Evolutionary conservation across 164 flowering plant genomes (phyloP).

Genomic region (Annona squamosa): DNA sequence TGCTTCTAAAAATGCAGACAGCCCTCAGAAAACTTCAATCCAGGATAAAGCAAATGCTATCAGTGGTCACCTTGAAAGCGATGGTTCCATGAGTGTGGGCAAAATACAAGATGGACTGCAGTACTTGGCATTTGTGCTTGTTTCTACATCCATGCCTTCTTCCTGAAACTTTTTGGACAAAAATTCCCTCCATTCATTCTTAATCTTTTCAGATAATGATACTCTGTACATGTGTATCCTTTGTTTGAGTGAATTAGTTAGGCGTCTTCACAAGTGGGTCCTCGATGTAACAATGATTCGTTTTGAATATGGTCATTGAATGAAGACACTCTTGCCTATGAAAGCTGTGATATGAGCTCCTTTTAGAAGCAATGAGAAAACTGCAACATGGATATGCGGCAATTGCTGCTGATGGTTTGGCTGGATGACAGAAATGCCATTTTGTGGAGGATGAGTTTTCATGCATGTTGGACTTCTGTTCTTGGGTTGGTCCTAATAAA

Average conservation of each 20-base stretch:
- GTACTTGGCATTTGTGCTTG: slow-evolving; percentile 55
- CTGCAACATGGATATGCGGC: no score
- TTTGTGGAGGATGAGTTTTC: no score
- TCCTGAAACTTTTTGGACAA: slow-evolving; percentile 26
- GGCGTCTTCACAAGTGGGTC: not conserved
- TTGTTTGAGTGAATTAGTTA: not conserved
- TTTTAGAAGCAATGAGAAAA: no score
- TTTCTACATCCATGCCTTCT: slow-evolving; percentile 66
- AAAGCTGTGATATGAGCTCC: no score
- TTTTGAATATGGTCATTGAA: no score
- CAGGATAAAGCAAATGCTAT: slow-evolving; percentile 62
- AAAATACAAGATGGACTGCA: slow-evolving; percentile 88
- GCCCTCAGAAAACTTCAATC: slow-evolving; percentile 34
- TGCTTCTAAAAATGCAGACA: slow-evolving; percentile 42
- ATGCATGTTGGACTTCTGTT: no score
- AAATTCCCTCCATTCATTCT: not conserved
- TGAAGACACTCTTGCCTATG: no score
- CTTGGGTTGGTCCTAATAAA: no score
- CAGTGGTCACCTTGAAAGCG: slow-evolving; percentile 52
- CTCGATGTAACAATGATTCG: not conserved
- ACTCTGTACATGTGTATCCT: slow-evolving; percentile 14
- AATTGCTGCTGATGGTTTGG: no score
- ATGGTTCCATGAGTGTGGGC: slow-evolving; percentile 44
- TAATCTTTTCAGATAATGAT: slow-evolving; percentile 1
- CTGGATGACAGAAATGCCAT: no score